phyloP scores from a whole-genome alignment of 495 filamentous ascomycete genomes.

The Darksidea phi region DNA sequence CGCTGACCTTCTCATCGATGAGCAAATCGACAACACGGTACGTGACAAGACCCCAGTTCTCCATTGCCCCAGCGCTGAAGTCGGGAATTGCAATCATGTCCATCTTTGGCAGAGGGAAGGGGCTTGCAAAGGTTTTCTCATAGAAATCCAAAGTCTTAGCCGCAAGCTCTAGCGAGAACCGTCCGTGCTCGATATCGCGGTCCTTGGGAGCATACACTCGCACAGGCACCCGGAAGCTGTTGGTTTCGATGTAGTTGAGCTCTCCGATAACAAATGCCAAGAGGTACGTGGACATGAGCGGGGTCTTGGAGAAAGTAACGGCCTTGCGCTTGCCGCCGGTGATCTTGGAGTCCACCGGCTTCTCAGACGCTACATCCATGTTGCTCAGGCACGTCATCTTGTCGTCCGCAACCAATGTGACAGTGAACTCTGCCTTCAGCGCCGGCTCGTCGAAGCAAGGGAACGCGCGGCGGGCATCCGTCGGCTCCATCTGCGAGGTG shows the following conservation, averaged over 20 bases:
- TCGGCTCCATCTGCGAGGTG: conserved; percentile 81
- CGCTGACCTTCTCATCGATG: conserved; percentile 85
- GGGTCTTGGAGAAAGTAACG: conserved; percentile 71
- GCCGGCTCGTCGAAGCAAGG: conserved; percentile 79
- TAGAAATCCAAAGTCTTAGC: conserved; percentile 69
- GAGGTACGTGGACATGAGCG: conserved; percentile 76
- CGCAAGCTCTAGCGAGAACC: conserved; percentile 67
- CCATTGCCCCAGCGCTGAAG: conserved; percentile 93
- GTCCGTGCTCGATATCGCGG: conserved; percentile 63
- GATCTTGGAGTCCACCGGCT: conserved; percentile 56
- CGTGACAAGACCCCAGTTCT: conserved; percentile 97
- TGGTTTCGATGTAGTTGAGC: conserved; percentile 71
- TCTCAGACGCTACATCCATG: conserved; percentile 72
- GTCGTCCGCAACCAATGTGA: conserved; percentile 73
- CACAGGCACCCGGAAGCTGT: conserved; percentile 70
- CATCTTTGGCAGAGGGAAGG: conserved; percentile 80
- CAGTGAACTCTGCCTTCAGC: conserved; percentile 69
- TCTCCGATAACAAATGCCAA: conserved; percentile 75
- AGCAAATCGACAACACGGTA: conserved; percentile 91
- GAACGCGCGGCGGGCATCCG: conserved; percentile 71
- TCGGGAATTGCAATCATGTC: conserved; percentile 98
- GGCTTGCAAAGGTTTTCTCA: conserved; percentile 71
- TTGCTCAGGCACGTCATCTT: conserved; percentile 74
- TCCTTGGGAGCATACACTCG: conserved; percentile 67
- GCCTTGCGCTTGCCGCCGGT: conserved; percentile 61